Evolutionary conservation across 2,329 filamentous ascomycete species (phyloP), one percentile per base, ranked within the genome.

Genomic region (Venturia pyrina): DNA sequence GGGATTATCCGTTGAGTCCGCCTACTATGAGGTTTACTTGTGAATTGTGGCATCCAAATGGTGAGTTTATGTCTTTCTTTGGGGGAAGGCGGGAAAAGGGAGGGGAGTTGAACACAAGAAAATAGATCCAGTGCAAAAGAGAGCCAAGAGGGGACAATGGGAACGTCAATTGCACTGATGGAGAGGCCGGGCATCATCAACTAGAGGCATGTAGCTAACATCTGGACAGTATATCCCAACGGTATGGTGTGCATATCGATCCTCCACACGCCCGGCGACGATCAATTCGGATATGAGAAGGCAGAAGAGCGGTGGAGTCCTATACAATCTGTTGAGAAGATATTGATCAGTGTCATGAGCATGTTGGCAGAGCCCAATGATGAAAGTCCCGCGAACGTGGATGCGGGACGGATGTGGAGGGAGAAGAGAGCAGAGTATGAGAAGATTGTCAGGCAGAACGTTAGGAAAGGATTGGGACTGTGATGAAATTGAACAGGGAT

Each of bases 351-450:
- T 61, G 93, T 98, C 68, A 98, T 98, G 89, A 96, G 91, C 78
- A 98, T 98, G 93, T 85, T 98, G 59, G 93, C 93, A 0, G 93
- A 96, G 79, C 93, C 93, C 67, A 98, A 98, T 77, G 93, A 98
- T 74, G 93, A 98, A 83, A 95, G 89, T 69, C 93, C 93, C 0
- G 93, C 93, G 66, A 98, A 98, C 74, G 90, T 98, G 53, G 93
- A 98, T 79, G 93, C 93, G 0, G 93, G 93, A 67, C 91, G 95
- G 80, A 91, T 96, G 89, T 98, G 93, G 93, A 85, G 93, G 68
- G 93, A 97, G 72, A 82, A 88, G 68, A 85, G 92, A 69, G 74
- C 79, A 24, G 90, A 96, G 75, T 99, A 97, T 78, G 93, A 97
- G 79, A 84, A 85, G 74, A 88, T 87, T 77, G 95, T 99, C 46